phyloP scores from a whole-genome alignment of 2,329 filamentous ascomycete species.

The Cordyceps fumosorosea region DNA sequence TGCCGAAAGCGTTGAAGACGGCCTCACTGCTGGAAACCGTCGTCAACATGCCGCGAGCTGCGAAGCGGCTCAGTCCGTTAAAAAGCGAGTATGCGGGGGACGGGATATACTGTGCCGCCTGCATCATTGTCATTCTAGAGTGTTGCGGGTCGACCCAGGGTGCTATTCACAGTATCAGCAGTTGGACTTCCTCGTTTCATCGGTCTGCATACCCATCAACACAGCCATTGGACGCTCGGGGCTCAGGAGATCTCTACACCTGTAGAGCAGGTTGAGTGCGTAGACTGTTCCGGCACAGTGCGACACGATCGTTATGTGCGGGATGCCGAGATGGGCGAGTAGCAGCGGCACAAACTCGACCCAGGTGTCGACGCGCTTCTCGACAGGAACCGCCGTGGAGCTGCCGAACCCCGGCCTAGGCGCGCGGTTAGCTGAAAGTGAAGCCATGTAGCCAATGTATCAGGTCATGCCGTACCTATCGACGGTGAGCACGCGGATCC shows the following conservation, averaged over 20 bases:
- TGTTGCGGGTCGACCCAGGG: conserved; percentile 16
- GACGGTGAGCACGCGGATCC: conserved; percentile 26
- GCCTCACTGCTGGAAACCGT: conserved; percentile 11
- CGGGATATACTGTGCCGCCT: conserved; percentile 8
- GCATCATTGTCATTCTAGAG: conserved; percentile 11
- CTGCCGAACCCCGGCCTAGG: conserved; percentile 23
- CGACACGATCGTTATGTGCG: conserved; percentile 24
- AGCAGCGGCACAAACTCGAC: conserved; percentile 26
- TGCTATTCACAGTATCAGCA: conserved; percentile 3
- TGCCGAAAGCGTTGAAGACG: neutral
- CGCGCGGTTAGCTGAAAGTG: conserved; percentile 16
- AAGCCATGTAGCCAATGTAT: neutral
- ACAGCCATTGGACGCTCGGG: conserved; percentile 19
- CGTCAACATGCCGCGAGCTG: conserved; percentile 6
- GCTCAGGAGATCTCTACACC: conserved; percentile 21
- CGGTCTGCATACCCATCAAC: conserved; percentile 15
- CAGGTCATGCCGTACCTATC: conserved; percentile 20
- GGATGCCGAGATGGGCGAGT: conserved; percentile 26
- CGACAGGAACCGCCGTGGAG: conserved; percentile 16
- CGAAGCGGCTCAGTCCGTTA: conserved; percentile 10
- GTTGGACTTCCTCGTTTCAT: neutral
- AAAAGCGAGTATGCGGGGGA: conserved; percentile 1
- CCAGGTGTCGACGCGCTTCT: conserved; percentile 19
- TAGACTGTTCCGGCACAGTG: conserved; percentile 28
- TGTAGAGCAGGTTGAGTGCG: conserved; percentile 24